phyloP scores from a whole-genome alignment of 345 rosid genomes.

The Jatropha curcas region DNA sequence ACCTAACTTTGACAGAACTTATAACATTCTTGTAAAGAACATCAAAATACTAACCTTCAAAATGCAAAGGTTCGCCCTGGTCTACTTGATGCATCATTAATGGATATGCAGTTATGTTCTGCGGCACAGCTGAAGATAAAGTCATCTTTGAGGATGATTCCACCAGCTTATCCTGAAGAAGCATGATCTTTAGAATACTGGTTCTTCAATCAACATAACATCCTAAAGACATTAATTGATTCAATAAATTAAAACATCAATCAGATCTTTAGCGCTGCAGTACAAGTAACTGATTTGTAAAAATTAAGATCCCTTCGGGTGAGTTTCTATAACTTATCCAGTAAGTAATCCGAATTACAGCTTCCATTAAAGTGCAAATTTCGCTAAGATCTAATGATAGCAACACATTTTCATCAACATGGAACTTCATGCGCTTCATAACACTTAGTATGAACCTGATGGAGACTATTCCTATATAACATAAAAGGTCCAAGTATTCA shows the following conservation, averaged over 20 bases:
- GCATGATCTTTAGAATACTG: constrained; percentile 47
- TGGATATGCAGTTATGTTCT: constrained; percentile 55
- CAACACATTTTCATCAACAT: background rate
- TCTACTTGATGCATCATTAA: constrained; percentile 40
- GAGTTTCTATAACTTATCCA: background rate
- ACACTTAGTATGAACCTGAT: background rate
- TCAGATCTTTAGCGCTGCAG: constrained; percentile 5
- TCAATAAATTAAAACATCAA: constrained; percentile 32
- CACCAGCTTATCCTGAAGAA: constrained; percentile 68
- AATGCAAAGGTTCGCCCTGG: constrained; percentile 42
- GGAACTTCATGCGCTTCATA: background rate
- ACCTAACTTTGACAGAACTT: background rate
- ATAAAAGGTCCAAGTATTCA: background rate
- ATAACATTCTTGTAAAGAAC: background rate
- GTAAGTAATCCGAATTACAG: constrained; percentile 1
- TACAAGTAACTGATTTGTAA: background rate
- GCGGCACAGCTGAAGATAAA: constrained; percentile 44
- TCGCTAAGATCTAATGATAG: background rate
- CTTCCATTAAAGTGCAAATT: background rate
- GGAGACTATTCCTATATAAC: background rate
- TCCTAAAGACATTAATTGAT: constrained; percentile 40
- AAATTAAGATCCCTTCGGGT: constrained; percentile 4
- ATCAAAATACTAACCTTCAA: constrained; percentile 47
- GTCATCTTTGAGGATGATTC: constrained; percentile 58
- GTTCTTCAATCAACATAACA: constrained; percentile 45